Percentiles rank a stretch among this genome's conserved stretches.
phyloP scores from a whole-genome alignment of 129 eudicot genomes.

The Saussurea involucrata region DNA sequence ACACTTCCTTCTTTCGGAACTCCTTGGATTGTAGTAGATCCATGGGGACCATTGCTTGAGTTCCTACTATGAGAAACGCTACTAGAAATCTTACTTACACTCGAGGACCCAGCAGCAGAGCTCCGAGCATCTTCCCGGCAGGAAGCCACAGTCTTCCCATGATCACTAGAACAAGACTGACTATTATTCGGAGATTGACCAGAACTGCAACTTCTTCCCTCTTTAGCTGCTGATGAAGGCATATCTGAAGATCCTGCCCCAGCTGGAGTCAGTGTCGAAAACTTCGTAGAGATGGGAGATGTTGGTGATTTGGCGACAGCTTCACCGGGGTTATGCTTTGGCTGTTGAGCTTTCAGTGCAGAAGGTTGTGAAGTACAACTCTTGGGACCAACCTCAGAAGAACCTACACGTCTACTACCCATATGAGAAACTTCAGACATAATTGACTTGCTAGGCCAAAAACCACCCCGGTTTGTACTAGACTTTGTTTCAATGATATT shows the following conservation, averaged over 20 bases:
- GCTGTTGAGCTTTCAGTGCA: constrained; percentile 43
- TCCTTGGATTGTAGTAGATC: constrained; percentile 34
- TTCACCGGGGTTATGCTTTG: constrained; percentile 42
- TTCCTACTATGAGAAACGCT: constrained; percentile 54
- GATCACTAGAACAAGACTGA: constrained; percentile 62
- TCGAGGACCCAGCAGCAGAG: constrained; percentile 34
- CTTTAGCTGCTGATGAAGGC: constrained; percentile 46
- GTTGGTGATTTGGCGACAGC: constrained; percentile 41
- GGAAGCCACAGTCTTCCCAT: constrained; percentile 39
- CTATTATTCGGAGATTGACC: constrained; percentile 80
- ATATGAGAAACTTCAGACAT: constrained; percentile 53
- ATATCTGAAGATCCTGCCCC: constrained; percentile 39
- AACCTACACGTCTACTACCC: constrained; percentile 31
- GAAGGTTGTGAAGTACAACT: constrained; percentile 49
- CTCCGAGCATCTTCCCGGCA: constrained; percentile 56
- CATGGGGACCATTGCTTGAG: constrained; percentile 50
- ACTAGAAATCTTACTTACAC: constrained; percentile 38
- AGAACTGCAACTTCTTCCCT: constrained; percentile 75
- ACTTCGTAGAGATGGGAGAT: constrained; percentile 29
- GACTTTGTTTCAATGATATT: constrained; percentile 57
- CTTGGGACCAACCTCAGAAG: constrained; percentile 39
- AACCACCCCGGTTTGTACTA: constrained; percentile 46
- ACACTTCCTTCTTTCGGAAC: constrained; percentile 43
- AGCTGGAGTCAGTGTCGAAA: constrained; percentile 25
- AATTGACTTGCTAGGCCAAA: constrained; percentile 44